Evolutionary conservation across 2,329 filamentous ascomycete species (phyloP).

Genomic region (Aspergillus latus): DNA sequence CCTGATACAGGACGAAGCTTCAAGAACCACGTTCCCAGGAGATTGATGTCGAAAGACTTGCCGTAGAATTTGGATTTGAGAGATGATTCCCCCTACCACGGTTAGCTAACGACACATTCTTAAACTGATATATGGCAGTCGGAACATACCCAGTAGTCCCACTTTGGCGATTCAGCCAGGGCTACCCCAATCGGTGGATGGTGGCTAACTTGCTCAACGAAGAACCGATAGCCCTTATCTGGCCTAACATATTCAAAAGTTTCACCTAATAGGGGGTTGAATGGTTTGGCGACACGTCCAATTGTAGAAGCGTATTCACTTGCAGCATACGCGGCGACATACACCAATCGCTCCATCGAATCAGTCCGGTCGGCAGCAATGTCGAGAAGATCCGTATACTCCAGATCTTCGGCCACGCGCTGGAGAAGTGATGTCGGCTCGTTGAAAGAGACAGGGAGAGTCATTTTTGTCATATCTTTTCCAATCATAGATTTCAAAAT

Average conservation of each 20-base stretch:
- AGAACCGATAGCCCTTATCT: conserved; percentile 97
- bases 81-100: conserved; percentile 73
- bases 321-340: conserved; percentile 91
- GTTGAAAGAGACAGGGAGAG: conserved; percentile 95
- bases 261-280: conserved; percentile 93
- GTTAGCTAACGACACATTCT: neutral
- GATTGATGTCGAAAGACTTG: conserved; percentile 96
- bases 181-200: conserved; percentile 93
- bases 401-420: conserved; percentile 95
- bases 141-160: conserved; percentile 76
- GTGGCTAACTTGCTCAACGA: conserved; percentile 97
- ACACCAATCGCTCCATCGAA: conserved; percentile 87
- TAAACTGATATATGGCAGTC: neutral
- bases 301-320: conserved; percentile 97
- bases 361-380: conserved; percentile 80
- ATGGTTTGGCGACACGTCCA: conserved; percentile 93
- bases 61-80: conserved; percentile 97
- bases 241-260: conserved; percentile 95
- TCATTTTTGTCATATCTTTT: conserved; percentile 99
- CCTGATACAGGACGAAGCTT: conserved; percentile 73
- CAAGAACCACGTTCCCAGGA: conserved; percentile 94
- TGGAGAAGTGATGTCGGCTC: conserved; percentile 95
- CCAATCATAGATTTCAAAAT: conserved; percentile 99
- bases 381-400: conserved; percentile 91
- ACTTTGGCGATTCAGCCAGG: conserved; percentile 86